Evolutionary conservation across 2,329 filamentous ascomycete species (phyloP).

Genomic region (Cladophialophora exuberans): DNA sequence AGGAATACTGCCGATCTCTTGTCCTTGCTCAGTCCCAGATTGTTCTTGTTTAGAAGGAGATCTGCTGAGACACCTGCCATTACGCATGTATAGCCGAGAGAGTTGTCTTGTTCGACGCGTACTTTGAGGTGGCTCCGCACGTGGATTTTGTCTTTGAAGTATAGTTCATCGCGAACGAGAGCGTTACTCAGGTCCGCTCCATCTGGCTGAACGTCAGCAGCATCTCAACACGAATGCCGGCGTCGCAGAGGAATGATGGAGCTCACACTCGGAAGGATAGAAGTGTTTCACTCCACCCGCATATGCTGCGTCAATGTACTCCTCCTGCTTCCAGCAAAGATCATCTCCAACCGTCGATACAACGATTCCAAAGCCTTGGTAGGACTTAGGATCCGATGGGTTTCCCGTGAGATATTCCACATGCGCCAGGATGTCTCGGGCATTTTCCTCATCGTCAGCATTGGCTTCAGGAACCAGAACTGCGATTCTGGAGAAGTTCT

Average conservation of each 20-base stretch:
- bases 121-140: slow-evolving; percentile 7
- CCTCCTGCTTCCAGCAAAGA: background rate
- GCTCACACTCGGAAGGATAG: slow-evolving; percentile 9
- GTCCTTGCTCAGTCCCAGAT: slow-evolving; percentile 4
- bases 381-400: slow-evolving; percentile 4
- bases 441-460: background rate
- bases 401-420: background rate
- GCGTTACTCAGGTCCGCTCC: slow-evolving; percentile 7
- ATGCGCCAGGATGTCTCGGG: background rate
- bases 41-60: background rate
- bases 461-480: background rate
- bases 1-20: slow-evolving; percentile 1
- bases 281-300: slow-evolving; percentile 13
- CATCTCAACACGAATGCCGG: background rate
- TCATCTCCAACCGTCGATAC: slow-evolving; percentile 8
- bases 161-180: slow-evolving; percentile 1
- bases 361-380: slow-evolving; percentile 11
- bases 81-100: slow-evolving; percentile 9
- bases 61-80: slow-evolving; percentile 1
- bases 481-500: background rate
- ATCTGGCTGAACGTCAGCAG: slow-evolving; percentile 5
- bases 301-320: slow-evolving; percentile 10
- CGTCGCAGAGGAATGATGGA: background rate
- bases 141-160: slow-evolving; percentile 6
- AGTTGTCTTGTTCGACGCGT: background rate